These are phyloP conservation scores for Coemansia sp. DNA, from an alignment of 192 early-diverging fungal species.

Conservation along the genomic window DNA sequence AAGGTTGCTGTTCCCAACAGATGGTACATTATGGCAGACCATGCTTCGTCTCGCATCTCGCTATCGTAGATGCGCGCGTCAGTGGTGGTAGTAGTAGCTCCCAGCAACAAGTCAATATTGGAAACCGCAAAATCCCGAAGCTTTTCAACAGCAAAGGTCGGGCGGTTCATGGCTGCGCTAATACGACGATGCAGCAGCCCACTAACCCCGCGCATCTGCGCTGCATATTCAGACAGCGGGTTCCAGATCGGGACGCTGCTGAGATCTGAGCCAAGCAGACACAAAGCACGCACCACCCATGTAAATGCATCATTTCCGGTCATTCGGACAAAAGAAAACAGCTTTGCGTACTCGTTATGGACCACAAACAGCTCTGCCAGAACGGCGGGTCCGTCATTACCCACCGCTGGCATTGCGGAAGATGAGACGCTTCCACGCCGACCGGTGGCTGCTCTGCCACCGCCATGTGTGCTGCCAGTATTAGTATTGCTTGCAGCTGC, in stretches of 20 bases:
- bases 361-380: slow-evolving; percentile 15
- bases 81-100: neutral
- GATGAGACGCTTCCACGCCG: slow-evolving; percentile 5
- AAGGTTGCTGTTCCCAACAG: slow-evolving; percentile 75
- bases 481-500: neutral
- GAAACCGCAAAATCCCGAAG: slow-evolving; percentile 34
- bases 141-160: slow-evolving; percentile 40
- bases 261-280: slow-evolving; percentile 31
- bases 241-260: slow-evolving; percentile 17
- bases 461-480: neutral
- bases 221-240: slow-evolving; percentile 1
- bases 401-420: neutral
- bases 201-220: slow-evolving; percentile 21
- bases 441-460: neutral
- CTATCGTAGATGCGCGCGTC: neutral
- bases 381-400: neutral
- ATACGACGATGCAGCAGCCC: slow-evolving; percentile 53
- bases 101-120: slow-evolving; percentile 36
- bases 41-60: slow-evolving; percentile 14
- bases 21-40: slow-evolving; percentile 62
- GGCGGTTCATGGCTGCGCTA: slow-evolving; percentile 33
- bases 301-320: slow-evolving; percentile 15
- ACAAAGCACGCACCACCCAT: slow-evolving; percentile 36
- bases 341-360: slow-evolving; percentile 17
- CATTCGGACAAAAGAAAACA: slow-evolving; percentile 18